Evolutionary conservation across 1,139 yeast species (phyloP), one percentile per base, ranked within the genome.

Genomic region (Pichia sp.): DNA sequence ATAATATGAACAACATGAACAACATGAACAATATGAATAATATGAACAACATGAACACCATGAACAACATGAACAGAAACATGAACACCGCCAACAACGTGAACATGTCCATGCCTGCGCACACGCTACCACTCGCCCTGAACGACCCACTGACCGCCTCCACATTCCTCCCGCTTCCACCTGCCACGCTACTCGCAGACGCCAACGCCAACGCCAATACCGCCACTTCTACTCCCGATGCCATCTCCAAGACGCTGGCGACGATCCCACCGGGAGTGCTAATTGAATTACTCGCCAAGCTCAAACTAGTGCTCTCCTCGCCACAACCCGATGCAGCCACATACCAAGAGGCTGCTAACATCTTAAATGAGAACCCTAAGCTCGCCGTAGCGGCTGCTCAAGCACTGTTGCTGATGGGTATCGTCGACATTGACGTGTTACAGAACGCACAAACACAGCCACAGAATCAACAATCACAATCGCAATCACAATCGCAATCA

Each of bases 331-430:
- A n/a, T n/a, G n/a, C n/a, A n/a, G n/a, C n/a, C n/a, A 37, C 33
- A 3, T 66, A 74, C 42, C 73, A 72, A 5, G 72, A 65, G 40
- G 63, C 75, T 24, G 71, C 76, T 28, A 46, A 41, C 16, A 48
- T 56, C 20, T 37, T 55, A 16, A 49, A 52, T 29, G 56, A 52
- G 24, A 54, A 54, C 33, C 77, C 81, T 4, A 68, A 74, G 34
- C 60, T 80, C 31, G 79, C 86, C 5, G 62, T 74, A 3, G 67
- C 83, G 2, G 76, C 83, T 1, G 75, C 87, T 0, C 91, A 82
- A 53, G 83, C 86, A 3, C 62, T 82, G 43, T 56, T 81, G n/a
- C 63, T 79, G 32, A 80, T 81, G 88, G 93, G 91, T 1, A 66
- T 81, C 33, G 73, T 81, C 22, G 83, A 80, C 53, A 66, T 69